Evolutionary conservation across 352 stramenopile genomes (phyloP).

Genomic region (Blastocystis sp.): DNA sequence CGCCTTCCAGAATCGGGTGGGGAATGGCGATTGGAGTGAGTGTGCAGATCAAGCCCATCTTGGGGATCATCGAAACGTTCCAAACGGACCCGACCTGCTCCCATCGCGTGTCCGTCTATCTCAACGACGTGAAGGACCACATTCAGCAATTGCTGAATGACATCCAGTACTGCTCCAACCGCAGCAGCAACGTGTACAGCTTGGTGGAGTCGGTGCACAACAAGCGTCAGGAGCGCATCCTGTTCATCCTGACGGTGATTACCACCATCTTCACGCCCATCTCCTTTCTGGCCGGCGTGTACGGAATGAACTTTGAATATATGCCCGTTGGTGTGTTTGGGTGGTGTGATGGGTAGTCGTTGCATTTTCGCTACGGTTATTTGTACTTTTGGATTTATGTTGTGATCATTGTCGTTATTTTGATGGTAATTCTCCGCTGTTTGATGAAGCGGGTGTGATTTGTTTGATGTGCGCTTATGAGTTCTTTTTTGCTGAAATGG

Average conservation of each 20-base stretch:
- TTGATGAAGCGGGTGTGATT: constrained; percentile 42
- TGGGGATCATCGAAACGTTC: constrained; percentile 9
- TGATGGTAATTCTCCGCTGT: background rate
- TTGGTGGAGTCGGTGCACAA: constrained; percentile 20
- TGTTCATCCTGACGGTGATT: constrained; percentile 62
- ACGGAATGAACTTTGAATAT: constrained; percentile 70
- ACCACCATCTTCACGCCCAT: constrained; percentile 68
- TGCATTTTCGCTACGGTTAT: constrained; percentile 50
- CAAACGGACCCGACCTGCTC: constrained; percentile 2
- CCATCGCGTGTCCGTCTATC: constrained; percentile 52
- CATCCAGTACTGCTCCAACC: constrained; percentile 66
- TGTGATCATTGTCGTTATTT: constrained; percentile 15
- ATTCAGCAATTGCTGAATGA: constrained; percentile 57
- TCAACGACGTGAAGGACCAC: constrained; percentile 66
- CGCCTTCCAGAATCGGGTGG: constrained; percentile 38
- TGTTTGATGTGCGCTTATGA: background rate
- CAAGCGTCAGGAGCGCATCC: constrained; percentile 61
- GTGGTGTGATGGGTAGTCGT: constrained; percentile 9
- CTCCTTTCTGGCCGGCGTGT: constrained; percentile 67
- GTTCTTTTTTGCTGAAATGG: too few species aligned
- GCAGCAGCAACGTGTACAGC: constrained; percentile 64
- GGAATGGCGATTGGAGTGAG: too few species aligned
- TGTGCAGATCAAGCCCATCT: constrained; percentile 10
- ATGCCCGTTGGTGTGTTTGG: constrained; percentile 24
- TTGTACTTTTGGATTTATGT: constrained; percentile 65